These are phyloP conservation scores for Candida alai DNA, from an alignment of 805 yeast genomes.

Conservation along the genomic window DNA sequence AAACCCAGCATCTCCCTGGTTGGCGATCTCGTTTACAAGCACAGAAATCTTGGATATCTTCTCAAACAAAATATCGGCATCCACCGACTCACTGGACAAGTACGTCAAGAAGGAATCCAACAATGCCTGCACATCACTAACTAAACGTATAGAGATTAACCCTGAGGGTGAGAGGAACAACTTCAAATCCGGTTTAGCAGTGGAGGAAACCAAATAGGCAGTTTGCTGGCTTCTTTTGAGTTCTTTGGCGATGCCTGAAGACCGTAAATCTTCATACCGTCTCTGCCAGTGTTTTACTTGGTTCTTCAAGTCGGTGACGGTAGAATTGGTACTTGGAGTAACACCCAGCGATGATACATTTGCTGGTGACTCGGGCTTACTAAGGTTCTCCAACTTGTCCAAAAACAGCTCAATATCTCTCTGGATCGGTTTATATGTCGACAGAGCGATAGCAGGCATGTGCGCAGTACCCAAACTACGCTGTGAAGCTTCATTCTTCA, in stretches of 20 bases:
- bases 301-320: conserved; percentile 12
- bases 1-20: conserved; percentile 23
- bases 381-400: conserved; percentile 8
- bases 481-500: conserved; percentile 19
- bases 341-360: not conserved
- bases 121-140: conserved; percentile 44
- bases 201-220: conserved; percentile 9
- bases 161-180: conserved; percentile 38
- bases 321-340: conserved; percentile 4
- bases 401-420: conserved; percentile 10
- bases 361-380: conserved; percentile 1
- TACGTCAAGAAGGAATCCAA: conserved; percentile 43
- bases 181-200: conserved; percentile 22
- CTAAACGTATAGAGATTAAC: conserved; percentile 40
- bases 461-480: not conserved
- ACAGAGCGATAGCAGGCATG: not conserved
- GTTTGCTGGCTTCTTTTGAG: no score
- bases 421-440: conserved; percentile 1
- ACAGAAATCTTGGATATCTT: conserved; percentile 48
- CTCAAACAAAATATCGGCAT: conserved; percentile 45
- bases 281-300: conserved; percentile 47
- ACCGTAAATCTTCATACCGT: conserved; percentile 47
- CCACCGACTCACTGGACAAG: conserved; percentile 23
- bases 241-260: conserved; percentile 22
- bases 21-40: conserved; percentile 38